Base-by-base conservation (phyloP, 2,329 filamentous ascomycete genomes). In the Neospermospora avenae region DNA sequence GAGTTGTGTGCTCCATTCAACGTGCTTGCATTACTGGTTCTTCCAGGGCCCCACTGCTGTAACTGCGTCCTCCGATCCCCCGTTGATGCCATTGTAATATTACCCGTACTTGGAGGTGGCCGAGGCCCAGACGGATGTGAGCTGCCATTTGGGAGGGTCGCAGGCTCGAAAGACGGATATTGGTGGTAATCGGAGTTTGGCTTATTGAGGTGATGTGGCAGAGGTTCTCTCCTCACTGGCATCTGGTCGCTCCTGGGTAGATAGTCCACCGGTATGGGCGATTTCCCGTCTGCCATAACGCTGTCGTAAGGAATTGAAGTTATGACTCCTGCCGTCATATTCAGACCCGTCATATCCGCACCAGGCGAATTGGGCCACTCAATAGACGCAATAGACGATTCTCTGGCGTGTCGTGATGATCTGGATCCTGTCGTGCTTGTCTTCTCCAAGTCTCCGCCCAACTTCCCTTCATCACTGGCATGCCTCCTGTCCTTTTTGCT, bases 281-380 rank as follows among this genome's bases (percentile, higher is more conserved):
- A 88, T 71, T 84, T 85, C 52, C 82, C 82, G 73, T 90, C 88
- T 57, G 82, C 73, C 54, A 81, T 73, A 31, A 88, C 80, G 69
- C 79, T 85, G 68, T 96, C 90, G 78, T 96, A 96, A 34, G 93
- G 91, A 65, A 97, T 93, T 28, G 90, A 88, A 35, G 91, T 91
- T 71, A 96, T 91, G 60, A 93, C 85, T 60, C 91, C 92, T 35
- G 91, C 88, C 72, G 85, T 87, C 78, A 87, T 86, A 71, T 89
- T 88, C 63, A 93, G 77, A 61, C 84, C 86, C 62, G 81, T 77
- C 52, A 72, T 68, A 68, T 86, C 82, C n/a, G 76, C 69, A 58
- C 88, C 87, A 68, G 85, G 80, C 51, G 86, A 84, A 64, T 81
- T 77, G 52, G 86, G 83, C 62, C 84, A 79, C 70, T 93, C 90